Base-by-base conservation (phyloP, 768 basidiomycete genomes). In the Pleurotus djamor region DNA sequence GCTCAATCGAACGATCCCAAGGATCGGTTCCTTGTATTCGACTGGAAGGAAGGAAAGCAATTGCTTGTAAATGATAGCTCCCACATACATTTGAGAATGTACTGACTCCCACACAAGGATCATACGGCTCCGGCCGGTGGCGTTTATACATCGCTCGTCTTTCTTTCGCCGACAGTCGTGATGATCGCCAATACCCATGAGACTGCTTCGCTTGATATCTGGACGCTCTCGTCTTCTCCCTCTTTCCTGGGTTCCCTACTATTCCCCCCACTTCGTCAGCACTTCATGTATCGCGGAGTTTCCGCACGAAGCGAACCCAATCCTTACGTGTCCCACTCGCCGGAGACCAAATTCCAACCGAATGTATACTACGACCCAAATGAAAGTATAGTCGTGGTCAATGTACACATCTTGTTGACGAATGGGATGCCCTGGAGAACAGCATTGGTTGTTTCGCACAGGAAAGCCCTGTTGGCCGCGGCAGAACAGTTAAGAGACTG, bases 251-350 rank as follows among this genome's bases (percentile, higher is more conserved):
- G 47, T 57, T 3, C 61, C 65, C 7, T 64, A 14, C 34, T 43
- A 38, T 63, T 63, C 54, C 58, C 78, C 5, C 57, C 36, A 5
- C 67, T 79, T 6, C 60, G 64, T 5, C 63, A 66, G 2, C 66
- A 63, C 36, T 54, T 63, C 35, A 54, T 50, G 4, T 60, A 74
- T 21, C 58, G 63, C 21, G 57, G 48, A 10, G 70, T 79, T 5
- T 67, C 72, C 14, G 76, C 76, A 59, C 71, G 78, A 7, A 71
- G 71, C 3, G 78, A 83, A 61, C 79, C 78, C 33, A 79, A 77
- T 61, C 78, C 79, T 0, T 64, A 21, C 59, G 57, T 32, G 57
- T 21, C 37, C 43, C 54, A 13, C 5, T 34, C 43, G 1, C 60
- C 55, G 45, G 59, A 49, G 44, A 57, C 58, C 56, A 62, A 56